phyloP scores from a whole-genome alignment of 192 early-diverging fungal genomes.

The Entomortierella chlamydospora region DNA sequence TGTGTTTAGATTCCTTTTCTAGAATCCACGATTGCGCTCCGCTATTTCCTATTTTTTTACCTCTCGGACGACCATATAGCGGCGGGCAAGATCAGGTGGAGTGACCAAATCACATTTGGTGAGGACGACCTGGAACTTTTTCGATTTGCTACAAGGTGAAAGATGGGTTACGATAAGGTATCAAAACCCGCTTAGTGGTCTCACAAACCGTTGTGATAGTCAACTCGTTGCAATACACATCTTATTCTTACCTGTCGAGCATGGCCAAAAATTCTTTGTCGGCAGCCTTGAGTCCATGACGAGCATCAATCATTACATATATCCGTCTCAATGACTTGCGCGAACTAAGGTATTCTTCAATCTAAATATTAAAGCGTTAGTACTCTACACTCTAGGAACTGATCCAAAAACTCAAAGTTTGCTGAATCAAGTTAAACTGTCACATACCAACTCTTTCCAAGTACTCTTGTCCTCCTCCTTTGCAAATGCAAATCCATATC shows the following conservation, averaged over 20 bases:
- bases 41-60: slow-evolving; percentile 13
- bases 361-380: too few species aligned
- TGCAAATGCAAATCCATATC: slow-evolving; percentile 84
- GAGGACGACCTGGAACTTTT: slow-evolving; percentile 65
- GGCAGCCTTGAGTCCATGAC: slow-evolving; percentile 73
- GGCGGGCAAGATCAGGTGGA: slow-evolving; percentile 71
- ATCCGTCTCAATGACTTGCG: slow-evolving; percentile 70
- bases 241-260: slow-evolving; percentile 58
- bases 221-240: too few species aligned
- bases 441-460: slow-evolving; percentile 73
- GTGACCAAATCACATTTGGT: slow-evolving; percentile 83
- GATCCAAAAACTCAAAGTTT: neutral
- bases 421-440: neutral
- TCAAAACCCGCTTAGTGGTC: neutral
- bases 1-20: neutral
- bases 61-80: slow-evolving; percentile 64
- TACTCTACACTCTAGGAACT: too few species aligned
- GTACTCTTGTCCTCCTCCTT: slow-evolving; percentile 65
- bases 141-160: slow-evolving; percentile 37
- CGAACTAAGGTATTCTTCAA: slow-evolving; percentile 71
- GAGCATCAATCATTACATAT: slow-evolving; percentile 81
- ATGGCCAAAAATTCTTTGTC: slow-evolving; percentile 66
- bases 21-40: neutral
- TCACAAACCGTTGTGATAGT: neutral
- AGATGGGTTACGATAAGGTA: neutral